phyloP scores from a whole-genome alignment of 2,329 filamentous ascomycete species.

The Cladobotryum protrusum region DNA sequence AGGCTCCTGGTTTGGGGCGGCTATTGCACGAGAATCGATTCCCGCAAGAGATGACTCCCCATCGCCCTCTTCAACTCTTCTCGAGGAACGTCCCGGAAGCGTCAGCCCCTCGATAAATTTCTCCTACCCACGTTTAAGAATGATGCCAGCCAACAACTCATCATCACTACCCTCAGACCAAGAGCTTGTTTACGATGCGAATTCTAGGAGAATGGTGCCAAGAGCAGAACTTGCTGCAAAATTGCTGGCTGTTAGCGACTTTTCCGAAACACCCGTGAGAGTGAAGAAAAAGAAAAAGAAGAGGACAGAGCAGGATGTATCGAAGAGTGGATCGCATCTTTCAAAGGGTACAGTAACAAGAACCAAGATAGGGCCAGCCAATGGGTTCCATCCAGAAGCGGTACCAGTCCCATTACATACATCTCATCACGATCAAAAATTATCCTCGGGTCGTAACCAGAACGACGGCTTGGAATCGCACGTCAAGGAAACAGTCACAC shows the following conservation, averaged over 20 bases:
- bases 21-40: constrained; percentile 35
- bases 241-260: constrained; percentile 36
- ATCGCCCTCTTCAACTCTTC: constrained; percentile 26
- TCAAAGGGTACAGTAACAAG: constrained; percentile 1
- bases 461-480: too few relatives aligned
- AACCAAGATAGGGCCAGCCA: constrained; percentile 3
- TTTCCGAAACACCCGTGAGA: constrained; percentile 29
- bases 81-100: constrained; percentile 35
- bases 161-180: constrained; percentile 27
- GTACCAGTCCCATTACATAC: constrained; percentile 11
- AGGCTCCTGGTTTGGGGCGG: constrained; percentile 45
- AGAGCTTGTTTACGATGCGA: constrained; percentile 56
- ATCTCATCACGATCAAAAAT: too few relatives aligned
- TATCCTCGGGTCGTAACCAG: too few relatives aligned
- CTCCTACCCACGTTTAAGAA: constrained; percentile 47
- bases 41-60: constrained; percentile 41
- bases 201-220: constrained; percentile 57
- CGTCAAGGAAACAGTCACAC: too few relatives aligned
- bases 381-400: too few relatives aligned
- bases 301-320: constrained; percentile 17
- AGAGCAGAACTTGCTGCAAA: constrained; percentile 36
- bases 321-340: constrained; percentile 40
- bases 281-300: constrained; percentile 37
- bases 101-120: constrained; percentile 53
- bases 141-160: constrained; percentile 28